Evolutionary conservation across 768 basidiomycete species (phyloP), one percentile per base, ranked within the genome.

Genomic region (Leccinum subtestaceum): DNA sequence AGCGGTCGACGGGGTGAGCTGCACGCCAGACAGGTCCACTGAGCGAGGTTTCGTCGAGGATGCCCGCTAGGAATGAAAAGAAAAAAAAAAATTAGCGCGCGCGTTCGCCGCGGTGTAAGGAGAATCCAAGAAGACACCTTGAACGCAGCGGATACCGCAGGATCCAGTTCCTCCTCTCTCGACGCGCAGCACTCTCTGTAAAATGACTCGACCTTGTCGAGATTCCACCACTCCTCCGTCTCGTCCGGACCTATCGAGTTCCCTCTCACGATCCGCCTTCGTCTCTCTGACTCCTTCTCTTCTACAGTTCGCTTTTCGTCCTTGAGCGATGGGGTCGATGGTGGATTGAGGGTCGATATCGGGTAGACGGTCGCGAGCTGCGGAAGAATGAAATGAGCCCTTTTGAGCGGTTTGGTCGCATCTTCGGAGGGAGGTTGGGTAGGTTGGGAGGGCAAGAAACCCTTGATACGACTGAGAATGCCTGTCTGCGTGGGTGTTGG

Each of bases 321-420:
- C 72, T 86, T 86, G 53, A 93, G 77, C 2, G 82, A 82, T 1
- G 88, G 86, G 3, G 86, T 91, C 51, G 85, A 90, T 2, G 95
- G 95, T 6, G 97, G 92, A 53, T 89, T 90, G 17, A 86, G 65
- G 2, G 88, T 85, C 29, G 89, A 90, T 70, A 98, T 96, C 0
- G 95, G 94, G 72, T 98, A 98, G 32, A 95, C 85, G 23, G 90
- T 91, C 32, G 85, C 86, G 65, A 97, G 83, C 64, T 90, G 83
- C 0, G 92, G 92, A 12, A 97, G 77, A 63, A 96, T 91, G 70
- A 98, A 98, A 66, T 96, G 91, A 0, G 95, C 97, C 52, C 91
- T 77, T 68, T 91, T 93, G 62, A 96, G 80, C 11, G 91, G 84
- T 66, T 80, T 84, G 36, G 74, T 72, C 49, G 83, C 77, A 67